Evolutionary conservation across 768 basidiomycete genomes (phyloP).

Genomic region (Hygrocybe punicea): DNA sequence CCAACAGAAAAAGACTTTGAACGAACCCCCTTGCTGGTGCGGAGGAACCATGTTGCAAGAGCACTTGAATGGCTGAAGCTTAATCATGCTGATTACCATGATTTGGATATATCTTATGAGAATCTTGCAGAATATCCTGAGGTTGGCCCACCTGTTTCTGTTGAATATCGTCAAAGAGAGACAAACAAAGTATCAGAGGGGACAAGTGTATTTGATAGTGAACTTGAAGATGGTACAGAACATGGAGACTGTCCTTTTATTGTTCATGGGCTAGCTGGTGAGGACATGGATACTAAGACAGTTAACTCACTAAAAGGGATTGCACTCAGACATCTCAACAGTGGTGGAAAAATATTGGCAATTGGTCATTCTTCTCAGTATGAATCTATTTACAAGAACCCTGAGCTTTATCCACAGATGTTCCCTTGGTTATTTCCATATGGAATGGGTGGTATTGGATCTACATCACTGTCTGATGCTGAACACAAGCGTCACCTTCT

Average conservation of each 20-base stretch:
- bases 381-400: conserved; percentile 29
- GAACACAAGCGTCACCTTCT: conserved; percentile 25
- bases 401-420: conserved; percentile 35
- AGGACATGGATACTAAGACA: conserved; percentile 13
- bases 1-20: conserved; percentile 27
- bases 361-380: conserved; percentile 17
- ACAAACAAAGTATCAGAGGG: conserved; percentile 9
- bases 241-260: conserved; percentile 34
- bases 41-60: conserved; percentile 17
- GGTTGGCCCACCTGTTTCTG: conserved; percentile 13
- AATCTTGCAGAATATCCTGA: conserved; percentile 19
- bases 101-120: conserved; percentile 26
- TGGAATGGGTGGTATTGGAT: conserved; percentile 32
- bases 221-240: conserved; percentile 20
- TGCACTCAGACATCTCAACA: conserved; percentile 22
- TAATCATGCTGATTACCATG: conserved; percentile 32
- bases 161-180: conserved; percentile 19
- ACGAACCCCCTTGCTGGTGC: conserved; percentile 30
- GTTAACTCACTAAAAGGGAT: conserved; percentile 15
- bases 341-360: conserved; percentile 14
- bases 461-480: conserved; percentile 12
- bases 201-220: conserved; percentile 9
- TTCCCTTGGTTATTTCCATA: conserved; percentile 42
- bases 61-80: conserved; percentile 35
- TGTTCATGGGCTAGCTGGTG: conserved; percentile 36